Base-by-base conservation (phyloP, 2,329 filamentous ascomycete species). In the Xylariales sp. region DNA sequence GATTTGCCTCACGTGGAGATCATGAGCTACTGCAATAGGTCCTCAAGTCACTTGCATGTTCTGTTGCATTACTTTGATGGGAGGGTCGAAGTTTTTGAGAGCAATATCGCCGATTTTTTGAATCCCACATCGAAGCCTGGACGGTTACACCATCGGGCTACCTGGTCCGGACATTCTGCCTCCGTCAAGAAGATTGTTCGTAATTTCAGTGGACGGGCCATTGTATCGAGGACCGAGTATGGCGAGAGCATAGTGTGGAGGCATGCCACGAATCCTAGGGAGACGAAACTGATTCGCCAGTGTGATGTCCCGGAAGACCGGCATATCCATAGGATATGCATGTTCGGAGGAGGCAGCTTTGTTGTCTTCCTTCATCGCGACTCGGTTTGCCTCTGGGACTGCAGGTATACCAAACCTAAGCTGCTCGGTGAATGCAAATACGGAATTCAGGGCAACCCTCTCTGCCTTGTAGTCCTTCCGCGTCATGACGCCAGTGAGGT, bases 41-140 rank as follows among this genome's bases (percentile, higher is more conserved):
- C 69, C 3, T 74, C 72, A 5, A 82, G 83, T 6, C 76, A 78
- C 29, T 68, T 95, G 24, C 80, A 82, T 33, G 61, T 98, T 16
- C 66, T 97, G 11, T 66, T 88, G 5, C 91, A 98, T 58, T 81
- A 85, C 47, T 91, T 95, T 49, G 84, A 93, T 53, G 91, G 91
- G 8, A 78, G 80, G 41, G 81, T 98, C 44, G 83, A 88, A 37
- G 85, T 90, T 62, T 88, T 89, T 55, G 80, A 89, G 48, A 83
- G 82, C 31, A 80, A 83, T 47, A 73, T 95, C 18, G 85, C 90
- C 41, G 76, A 85, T 37, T 68, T 97, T 12, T 83, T 98, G 46
- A 88, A 94, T 52, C 83, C 86, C 3, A 70, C 74, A 3, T 72
- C 76, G 1, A 74, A 76, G 29, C 69, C 74, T 29, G 66, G 65